Evolutionary conservation across 2,329 filamentous ascomycete species (phyloP).

Genomic region (Fusarium albidum): DNA sequence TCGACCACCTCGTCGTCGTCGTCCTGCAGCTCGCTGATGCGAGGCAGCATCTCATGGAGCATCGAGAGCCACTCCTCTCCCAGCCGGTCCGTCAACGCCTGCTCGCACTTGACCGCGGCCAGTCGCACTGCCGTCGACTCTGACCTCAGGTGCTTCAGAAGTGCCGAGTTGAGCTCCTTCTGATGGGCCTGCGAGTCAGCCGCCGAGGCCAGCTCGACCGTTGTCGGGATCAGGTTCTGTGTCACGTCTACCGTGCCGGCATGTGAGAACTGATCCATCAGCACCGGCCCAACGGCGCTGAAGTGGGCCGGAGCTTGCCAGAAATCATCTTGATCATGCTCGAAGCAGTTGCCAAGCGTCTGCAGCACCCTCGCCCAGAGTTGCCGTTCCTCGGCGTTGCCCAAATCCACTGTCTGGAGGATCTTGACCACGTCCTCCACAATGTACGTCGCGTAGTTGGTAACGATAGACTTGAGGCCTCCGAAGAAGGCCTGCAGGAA

Average conservation of each 20-base stretch:
- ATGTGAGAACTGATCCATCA: conserved; percentile 72
- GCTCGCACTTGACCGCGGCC: conserved; percentile 83
- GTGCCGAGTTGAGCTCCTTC: conserved; percentile 81
- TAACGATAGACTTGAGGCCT: conserved; percentile 91
- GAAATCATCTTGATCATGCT: conserved; percentile 93
- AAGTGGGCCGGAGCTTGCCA: conserved; percentile 95
- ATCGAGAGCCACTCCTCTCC: conserved; percentile 94
- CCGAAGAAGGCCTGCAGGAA: conserved; percentile 85
- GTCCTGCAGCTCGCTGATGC: conserved; percentile 94
- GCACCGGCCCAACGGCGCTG: conserved; percentile 70
- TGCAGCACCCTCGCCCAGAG: conserved; percentile 76
- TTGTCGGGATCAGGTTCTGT: conserved; percentile 72
- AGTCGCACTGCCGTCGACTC: conserved; percentile 77
- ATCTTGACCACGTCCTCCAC: conserved; percentile 77
- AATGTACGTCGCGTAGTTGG: conserved; percentile 86
- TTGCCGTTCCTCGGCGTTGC: conserved; percentile 55
- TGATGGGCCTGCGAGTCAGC: conserved; percentile 89
- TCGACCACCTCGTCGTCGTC: conserved; percentile 96
- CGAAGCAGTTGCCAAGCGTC: conserved; percentile 79
- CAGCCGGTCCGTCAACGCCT: conserved; percentile 78
- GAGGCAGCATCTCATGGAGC: conserved; percentile 94
- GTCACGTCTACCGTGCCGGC: conserved; percentile 54
- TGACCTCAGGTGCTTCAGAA: conserved; percentile 81
- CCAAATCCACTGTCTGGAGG: conserved; percentile 62
- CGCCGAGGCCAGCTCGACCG: conserved; percentile 81